phyloP scores from a whole-genome alignment of 148 eudicot species.

The Rhododendron kiyosumense region DNA sequence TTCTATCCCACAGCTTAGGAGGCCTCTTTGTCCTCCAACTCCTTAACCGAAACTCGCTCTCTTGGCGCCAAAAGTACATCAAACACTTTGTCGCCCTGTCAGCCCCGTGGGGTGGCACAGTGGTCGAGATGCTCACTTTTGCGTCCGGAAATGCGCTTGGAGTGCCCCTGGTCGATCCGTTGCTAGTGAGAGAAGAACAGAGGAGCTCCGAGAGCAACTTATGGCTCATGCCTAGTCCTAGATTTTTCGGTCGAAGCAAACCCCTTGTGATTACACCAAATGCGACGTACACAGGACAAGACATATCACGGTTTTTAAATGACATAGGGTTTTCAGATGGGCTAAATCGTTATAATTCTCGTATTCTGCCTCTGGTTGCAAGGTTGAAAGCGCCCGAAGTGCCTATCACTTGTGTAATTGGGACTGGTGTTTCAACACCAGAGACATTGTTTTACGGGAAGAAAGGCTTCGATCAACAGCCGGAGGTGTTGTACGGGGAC shows the following conservation, averaged over 20 bases:
- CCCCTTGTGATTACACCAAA: slow-evolving; percentile 56
- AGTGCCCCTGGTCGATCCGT: slow-evolving; percentile 75
- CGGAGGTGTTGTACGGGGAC: slow-evolving; percentile 64
- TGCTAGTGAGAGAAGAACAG: slow-evolving; percentile 75
- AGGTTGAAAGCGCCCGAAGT: slow-evolving; percentile 41
- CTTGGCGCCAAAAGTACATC: slow-evolving; percentile 66
- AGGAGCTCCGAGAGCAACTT: slow-evolving; percentile 82
- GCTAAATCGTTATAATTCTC: slow-evolving; percentile 38
- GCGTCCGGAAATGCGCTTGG: slow-evolving; percentile 85
- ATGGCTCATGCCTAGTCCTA: slow-evolving; percentile 81
- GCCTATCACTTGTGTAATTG: slow-evolving; percentile 67
- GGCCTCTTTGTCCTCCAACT: slow-evolving; percentile 69
- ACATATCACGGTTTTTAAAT: slow-evolving; percentile 42
- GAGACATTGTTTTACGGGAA: slow-evolving; percentile 63
- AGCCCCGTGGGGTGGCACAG: slow-evolving; percentile 89
- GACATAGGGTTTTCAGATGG: slow-evolving; percentile 69
- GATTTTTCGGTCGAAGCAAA: slow-evolving; percentile 21
- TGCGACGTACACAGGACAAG: slow-evolving; percentile 38
- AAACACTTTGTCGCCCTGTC: slow-evolving; percentile 79
- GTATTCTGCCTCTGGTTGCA: slow-evolving; percentile 57
- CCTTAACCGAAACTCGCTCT: slow-evolving; percentile 39
- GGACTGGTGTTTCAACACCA: slow-evolving; percentile 50
- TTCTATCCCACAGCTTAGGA: slow-evolving; percentile 83
- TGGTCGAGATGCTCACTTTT: slow-evolving; percentile 72
- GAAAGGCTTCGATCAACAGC: slow-evolving; percentile 62